phyloP scores from a whole-genome alignment of 1,284 basidiomycete species.

The Taiwanofungus camphoratus region DNA sequence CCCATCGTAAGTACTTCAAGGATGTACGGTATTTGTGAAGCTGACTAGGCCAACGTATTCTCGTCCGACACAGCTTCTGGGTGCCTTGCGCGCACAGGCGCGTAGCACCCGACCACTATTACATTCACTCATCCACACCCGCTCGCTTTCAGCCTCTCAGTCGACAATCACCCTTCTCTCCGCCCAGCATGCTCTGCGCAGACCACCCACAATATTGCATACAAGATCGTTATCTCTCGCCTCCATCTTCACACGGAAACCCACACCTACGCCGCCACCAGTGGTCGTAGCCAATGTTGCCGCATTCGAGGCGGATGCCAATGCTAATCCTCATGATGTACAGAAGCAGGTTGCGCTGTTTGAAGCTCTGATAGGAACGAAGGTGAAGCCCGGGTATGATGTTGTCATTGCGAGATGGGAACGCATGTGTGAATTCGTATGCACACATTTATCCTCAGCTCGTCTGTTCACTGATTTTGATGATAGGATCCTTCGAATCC shows the following conservation, averaged over 20 bases:
- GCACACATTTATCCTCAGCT: conserved; percentile 25
- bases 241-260: conserved; percentile 47
- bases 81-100: conserved; percentile 28
- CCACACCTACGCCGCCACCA: conserved; percentile 52
- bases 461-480: not conserved
- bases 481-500: conserved; percentile 59
- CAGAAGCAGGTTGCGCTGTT: conserved; percentile 66
- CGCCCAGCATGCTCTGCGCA: conserved; percentile 5
- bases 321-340: conserved; percentile 62
- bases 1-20: conserved; percentile 5
- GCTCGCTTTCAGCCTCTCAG: conserved; percentile 23
- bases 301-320: conserved; percentile 68
- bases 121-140: conserved; percentile 22
- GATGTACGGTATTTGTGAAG: not conserved
- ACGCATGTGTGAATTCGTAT: conserved; percentile 71
- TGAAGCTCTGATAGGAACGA: conserved; percentile 56
- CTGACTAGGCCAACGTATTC: not conserved
- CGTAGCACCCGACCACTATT: conserved; percentile 17
- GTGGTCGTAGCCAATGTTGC: conserved; percentile 62
- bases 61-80: conserved; percentile 21
- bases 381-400: conserved; percentile 62
- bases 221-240: conserved; percentile 37
- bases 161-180: conserved; percentile 5
- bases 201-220: conserved; percentile 8
- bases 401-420: conserved; percentile 75